Conservation (phyloP, 257 asterid species). For the Pogostemon cablin region DNA sequence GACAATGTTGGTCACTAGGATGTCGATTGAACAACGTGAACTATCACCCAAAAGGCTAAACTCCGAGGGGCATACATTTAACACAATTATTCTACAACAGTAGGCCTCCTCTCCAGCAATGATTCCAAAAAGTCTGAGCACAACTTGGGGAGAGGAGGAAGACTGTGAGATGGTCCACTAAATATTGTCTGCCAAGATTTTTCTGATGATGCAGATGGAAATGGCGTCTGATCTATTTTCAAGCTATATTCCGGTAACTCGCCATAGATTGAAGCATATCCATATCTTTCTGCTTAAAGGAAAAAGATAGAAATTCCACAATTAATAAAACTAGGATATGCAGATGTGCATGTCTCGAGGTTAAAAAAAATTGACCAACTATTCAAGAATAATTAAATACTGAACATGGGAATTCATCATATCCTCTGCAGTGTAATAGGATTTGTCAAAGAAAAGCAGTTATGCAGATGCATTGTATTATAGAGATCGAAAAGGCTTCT, state of each 20-base stretch:
- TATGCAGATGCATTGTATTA: neutral
- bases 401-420: too few species aligned
- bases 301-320: neutral
- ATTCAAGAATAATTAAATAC: too few species aligned
- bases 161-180: constrained; percentile 82
- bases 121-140: constrained; percentile 76
- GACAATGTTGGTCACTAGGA: neutral
- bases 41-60: neutral
- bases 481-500: neutral
- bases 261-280: constrained; percentile 76
- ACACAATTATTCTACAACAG: constrained; percentile 41
- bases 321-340: neutral
- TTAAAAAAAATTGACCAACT: too few species aligned
- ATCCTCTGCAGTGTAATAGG: neutral
- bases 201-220: constrained; percentile 45
- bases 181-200: constrained; percentile 67
- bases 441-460: neutral
- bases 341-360: too few species aligned
- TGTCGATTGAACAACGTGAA: neutral
- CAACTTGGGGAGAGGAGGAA: constrained; percentile 78
- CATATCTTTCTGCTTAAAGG: constrained; percentile 51
- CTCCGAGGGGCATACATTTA: neutral
- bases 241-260: constrained; percentile 63
- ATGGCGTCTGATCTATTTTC: constrained; percentile 40
- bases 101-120: constrained; percentile 60